Base-by-base conservation (phyloP, 495 filamentous ascomycete species). In the Penicillium soppii region DNA sequence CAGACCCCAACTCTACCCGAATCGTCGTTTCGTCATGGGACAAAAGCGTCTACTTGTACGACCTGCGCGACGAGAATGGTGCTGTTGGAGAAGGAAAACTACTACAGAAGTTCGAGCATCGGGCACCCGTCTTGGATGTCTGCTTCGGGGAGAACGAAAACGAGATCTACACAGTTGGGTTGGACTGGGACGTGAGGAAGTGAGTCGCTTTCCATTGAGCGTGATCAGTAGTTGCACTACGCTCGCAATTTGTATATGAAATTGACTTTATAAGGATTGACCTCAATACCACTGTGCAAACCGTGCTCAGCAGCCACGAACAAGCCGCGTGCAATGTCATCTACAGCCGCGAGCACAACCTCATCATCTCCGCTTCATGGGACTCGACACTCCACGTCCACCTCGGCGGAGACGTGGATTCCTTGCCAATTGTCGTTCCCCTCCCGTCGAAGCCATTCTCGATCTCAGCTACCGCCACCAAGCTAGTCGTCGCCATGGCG, bases 21-120 rank as follows among this genome's bases (percentile, higher is more conserved):
- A 78, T 98, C 25, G 82, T 95, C 23, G 91, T 91, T 60, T 88
- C 92, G 8, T 98, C 92, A 47, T 98, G 94, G 94, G 94, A 97
- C 69, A 89, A 84, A 69, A 79, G 89, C 67, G 83, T 95, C 20
- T 95, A 96, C 69, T 81, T 95, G 35, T 98, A 98, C 76, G 87
- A 96, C 60, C 79, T 81, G 46, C 77, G 79, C 53, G 75, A 78
- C 37, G 82, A 85, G 32, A 79, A 82, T 52, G 82, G 80, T 8
- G 48, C 23, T 30, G 53, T 73, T 29, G 81, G 79, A 16, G 78
- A 82, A 47, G 82, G 81, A 4, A 75, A 73, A 45, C 78, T 95
- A 17, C 62, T 91, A 19, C 74, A 81, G 46, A 90, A 82, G 56
- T 90, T 87, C 64, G 84, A 89, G 68, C 87, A 94, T 66, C 85